Percentiles rank a stretch among this genome's conserved stretches.
phyloP scores from a whole-genome alignment of 2,329 filamentous ascomycete species.

The Colletotrichum karsti region DNA sequence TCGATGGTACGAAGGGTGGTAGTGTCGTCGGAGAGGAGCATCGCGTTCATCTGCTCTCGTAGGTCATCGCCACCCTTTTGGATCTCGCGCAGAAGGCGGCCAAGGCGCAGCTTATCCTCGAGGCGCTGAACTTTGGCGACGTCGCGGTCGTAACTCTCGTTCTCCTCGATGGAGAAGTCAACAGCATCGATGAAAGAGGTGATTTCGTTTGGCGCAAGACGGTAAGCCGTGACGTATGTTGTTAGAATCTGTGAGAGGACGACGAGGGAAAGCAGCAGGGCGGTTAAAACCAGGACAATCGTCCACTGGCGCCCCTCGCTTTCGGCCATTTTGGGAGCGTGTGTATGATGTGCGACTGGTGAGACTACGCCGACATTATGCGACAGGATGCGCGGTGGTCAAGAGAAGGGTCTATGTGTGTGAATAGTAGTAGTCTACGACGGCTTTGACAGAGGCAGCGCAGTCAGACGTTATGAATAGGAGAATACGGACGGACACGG shows the following conservation, averaged over 20 bases:
- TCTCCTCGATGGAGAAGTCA: constrained; percentile 70
- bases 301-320: constrained; percentile 63
- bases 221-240: constrained; percentile 64
- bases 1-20: constrained; percentile 55
- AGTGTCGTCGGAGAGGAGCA: constrained; percentile 48
- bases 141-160: constrained; percentile 70
- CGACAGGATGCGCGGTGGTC: neutral
- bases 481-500: neutral
- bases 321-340: constrained; percentile 54
- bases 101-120: constrained; percentile 70
- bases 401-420: neutral
- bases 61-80: constrained; percentile 68
- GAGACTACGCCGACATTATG: constrained; percentile 14
- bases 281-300: constrained; percentile 65
- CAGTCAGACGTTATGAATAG: neutral
- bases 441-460: neutral
- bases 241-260: constrained; percentile 61
- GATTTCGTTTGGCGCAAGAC: constrained; percentile 66
- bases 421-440: neutral
- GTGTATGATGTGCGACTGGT: neutral
- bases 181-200: constrained; percentile 66
- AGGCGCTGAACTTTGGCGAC: constrained; percentile 64
- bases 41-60: constrained; percentile 64
- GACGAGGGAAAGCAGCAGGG: constrained; percentile 63
- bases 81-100: constrained; percentile 67